Evolutionary conservation across 768 basidiomycete genomes (phyloP).

Genomic region (Lactifluus piperatus): DNA sequence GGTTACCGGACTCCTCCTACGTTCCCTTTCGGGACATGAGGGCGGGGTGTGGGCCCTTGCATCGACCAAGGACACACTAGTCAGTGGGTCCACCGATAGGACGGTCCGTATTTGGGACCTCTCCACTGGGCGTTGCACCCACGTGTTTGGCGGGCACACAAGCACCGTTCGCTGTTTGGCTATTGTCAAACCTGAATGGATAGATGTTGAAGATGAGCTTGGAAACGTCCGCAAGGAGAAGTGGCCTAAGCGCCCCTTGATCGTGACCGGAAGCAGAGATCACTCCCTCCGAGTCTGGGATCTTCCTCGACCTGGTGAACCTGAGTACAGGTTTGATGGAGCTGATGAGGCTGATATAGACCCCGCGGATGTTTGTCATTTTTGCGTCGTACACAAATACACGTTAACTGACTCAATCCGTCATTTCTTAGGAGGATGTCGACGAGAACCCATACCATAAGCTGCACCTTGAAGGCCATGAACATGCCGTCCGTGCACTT

Average conservation of each 20-base stretch:
- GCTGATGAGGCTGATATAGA: slow-evolving; percentile 54
- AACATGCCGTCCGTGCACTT: slow-evolving; percentile 86
- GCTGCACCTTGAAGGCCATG: slow-evolving; percentile 78
- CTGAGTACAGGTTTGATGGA: slow-evolving; percentile 63
- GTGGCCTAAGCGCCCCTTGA: slow-evolving; percentile 61
- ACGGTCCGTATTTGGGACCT: slow-evolving; percentile 92
- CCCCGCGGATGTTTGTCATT: slow-evolving; percentile 37
- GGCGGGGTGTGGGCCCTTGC: slow-evolving; percentile 98
- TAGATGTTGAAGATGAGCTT: slow-evolving; percentile 60
- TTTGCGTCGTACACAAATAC: background rate
- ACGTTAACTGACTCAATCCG: background rate
- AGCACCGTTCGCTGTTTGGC: slow-evolving; percentile 94
- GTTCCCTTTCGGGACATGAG: slow-evolving; percentile 80
- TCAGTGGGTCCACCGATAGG: slow-evolving; percentile 89
- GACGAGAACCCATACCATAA: slow-evolving; percentile 85
- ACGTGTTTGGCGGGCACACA: slow-evolving; percentile 93
- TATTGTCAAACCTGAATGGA: slow-evolving; percentile 88
- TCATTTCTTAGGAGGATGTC: slow-evolving; percentile 45
- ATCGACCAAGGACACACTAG: slow-evolving; percentile 76
- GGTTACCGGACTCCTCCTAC: slow-evolving; percentile 64
- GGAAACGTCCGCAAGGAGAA: slow-evolving; percentile 59
- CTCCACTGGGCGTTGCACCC: slow-evolving; percentile 69
- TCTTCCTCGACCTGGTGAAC: slow-evolving; percentile 58
- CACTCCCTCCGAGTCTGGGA: slow-evolving; percentile 60
- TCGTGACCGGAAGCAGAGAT: slow-evolving; percentile 68